A percentile compares a stretch with the other conserved stretches of the same genome.
Evolutionary conservation across 2,329 filamentous ascomycete species (phyloP).

Genomic region (Parafenestella ontariensis): DNA sequence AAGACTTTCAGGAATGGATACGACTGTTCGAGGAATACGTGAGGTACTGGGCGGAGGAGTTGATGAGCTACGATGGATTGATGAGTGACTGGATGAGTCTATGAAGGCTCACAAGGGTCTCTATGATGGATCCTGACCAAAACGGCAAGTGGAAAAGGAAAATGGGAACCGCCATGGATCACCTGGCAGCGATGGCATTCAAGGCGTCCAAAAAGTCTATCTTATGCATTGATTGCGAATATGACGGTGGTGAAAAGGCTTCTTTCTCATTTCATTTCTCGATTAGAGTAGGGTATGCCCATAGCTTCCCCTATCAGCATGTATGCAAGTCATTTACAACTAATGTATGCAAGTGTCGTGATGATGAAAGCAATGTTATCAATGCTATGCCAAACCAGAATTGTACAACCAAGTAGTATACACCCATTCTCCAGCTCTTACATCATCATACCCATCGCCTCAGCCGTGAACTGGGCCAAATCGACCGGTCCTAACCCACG

Average conservation of each 20-base stretch:
- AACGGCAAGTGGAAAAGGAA: too few species aligned
- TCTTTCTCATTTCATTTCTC: not conserved
- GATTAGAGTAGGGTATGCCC: not conserved
- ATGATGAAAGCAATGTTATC: not conserved
- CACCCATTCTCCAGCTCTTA: not conserved
- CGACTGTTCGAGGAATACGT: not conserved
- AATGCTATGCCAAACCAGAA: not conserved
- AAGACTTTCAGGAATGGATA: not conserved
- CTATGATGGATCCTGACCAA: too few species aligned
- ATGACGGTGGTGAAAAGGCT: not conserved
- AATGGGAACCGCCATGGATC: too few species aligned
- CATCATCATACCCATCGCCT: conserved; percentile 7
- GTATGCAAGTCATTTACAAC: not conserved
- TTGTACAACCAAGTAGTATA: not conserved
- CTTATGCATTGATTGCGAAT: not conserved
- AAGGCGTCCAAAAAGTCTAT: too few species aligned
- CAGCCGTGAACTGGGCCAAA: conserved; percentile 2
- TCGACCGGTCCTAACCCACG: conserved; percentile 6
- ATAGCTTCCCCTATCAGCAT: not conserved
- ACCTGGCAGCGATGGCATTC: too few species aligned
- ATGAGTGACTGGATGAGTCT: too few species aligned
- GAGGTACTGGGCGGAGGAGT: not conserved
- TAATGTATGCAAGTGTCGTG: not conserved
- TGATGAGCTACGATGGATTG: too few species aligned
- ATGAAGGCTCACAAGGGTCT: too few species aligned